These are phyloP conservation scores for Leccinum obscurum DNA, from an alignment of 768 basidiomycete species.

Conservation along the genomic window DNA sequence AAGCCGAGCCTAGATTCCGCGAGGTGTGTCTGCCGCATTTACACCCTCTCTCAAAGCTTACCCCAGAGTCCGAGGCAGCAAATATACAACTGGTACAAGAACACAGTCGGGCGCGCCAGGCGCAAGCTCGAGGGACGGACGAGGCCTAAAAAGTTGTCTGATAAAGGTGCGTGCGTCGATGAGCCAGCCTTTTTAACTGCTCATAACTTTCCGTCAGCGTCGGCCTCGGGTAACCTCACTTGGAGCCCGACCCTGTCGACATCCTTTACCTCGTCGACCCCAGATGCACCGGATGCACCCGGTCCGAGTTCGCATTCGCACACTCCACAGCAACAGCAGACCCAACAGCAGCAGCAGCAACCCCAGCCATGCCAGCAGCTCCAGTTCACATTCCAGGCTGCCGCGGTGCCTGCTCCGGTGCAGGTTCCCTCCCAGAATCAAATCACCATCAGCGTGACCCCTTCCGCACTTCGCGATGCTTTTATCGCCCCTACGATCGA, in stretches of 20 bases:
- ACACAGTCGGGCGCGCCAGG: slow-evolving; percentile 61
- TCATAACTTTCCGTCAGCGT: slow-evolving; percentile 5
- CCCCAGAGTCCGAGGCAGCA: slow-evolving; percentile 37
- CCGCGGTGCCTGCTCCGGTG: slow-evolving; percentile 45
- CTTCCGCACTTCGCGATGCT: slow-evolving; percentile 32
- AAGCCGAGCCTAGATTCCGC: slow-evolving; percentile 59
- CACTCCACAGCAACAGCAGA: slow-evolving; percentile 6
- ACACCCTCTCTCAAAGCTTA: not conserved
- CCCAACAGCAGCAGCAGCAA: slow-evolving; percentile 22
- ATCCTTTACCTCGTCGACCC: slow-evolving; percentile 34
- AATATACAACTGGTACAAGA: slow-evolving; percentile 77
- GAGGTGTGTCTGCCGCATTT: slow-evolving; percentile 43
- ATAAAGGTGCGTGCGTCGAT: slow-evolving; percentile 42
- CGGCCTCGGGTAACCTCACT: slow-evolving; percentile 30
- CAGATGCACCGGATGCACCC: slow-evolving; percentile 17
- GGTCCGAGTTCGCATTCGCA: slow-evolving; percentile 34
- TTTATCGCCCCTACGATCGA: slow-evolving; percentile 42
- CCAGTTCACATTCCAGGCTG: slow-evolving; percentile 44
- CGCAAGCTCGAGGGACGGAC: slow-evolving; percentile 58
- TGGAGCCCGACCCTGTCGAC: slow-evolving; percentile 42
- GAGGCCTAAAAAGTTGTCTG: slow-evolving; percentile 48
- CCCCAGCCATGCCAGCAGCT: slow-evolving; percentile 38
- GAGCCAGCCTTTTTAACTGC: not conserved
- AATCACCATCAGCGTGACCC: slow-evolving; percentile 31
- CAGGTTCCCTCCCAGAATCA: slow-evolving; percentile 16